phyloP scores from a whole-genome alignment of 306 rosid genomes.

The Gastrolobium bilobum region DNA sequence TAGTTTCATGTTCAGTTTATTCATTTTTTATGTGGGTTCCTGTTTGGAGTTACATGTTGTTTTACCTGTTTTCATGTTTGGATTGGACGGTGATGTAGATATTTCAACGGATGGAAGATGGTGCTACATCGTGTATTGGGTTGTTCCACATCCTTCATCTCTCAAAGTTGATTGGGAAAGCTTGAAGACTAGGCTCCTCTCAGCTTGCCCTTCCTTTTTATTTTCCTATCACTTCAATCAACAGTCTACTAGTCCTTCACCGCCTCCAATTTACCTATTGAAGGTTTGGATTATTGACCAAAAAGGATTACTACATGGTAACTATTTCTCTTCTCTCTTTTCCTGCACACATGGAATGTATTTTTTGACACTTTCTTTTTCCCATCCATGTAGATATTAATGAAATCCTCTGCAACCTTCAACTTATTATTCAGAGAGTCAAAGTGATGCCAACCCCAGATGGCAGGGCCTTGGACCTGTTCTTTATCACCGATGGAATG shows the following conservation, averaged over 20 bases:
- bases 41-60: conserved; percentile 17
- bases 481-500: conserved; percentile 87
- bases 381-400: conserved; percentile 64
- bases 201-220: conserved; percentile 76
- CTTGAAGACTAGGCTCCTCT: conserved; percentile 67
- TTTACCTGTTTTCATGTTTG: neutral
- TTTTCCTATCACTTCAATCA: conserved; percentile 61
- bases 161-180: conserved; percentile 77
- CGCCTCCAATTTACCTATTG: conserved; percentile 67
- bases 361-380: conserved; percentile 40
- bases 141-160: conserved; percentile 60
- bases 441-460: conserved; percentile 95
- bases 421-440: conserved; percentile 77
- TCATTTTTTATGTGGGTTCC: neutral
- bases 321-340: conserved; percentile 11
- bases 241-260: conserved; percentile 52
- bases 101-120: conserved; percentile 89
- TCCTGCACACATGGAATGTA: conserved; percentile 1
- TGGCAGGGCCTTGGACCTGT: conserved; percentile 81
- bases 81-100: conserved; percentile 60
- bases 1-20: conserved; percentile 4
- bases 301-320: conserved; percentile 84
- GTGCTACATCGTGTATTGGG: conserved; percentile 86
- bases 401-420: conserved; percentile 82
- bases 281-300: conserved; percentile 76